phyloP scores from a whole-genome alignment of 2,329 filamentous ascomycete genomes.

The Penicillium sp. region DNA sequence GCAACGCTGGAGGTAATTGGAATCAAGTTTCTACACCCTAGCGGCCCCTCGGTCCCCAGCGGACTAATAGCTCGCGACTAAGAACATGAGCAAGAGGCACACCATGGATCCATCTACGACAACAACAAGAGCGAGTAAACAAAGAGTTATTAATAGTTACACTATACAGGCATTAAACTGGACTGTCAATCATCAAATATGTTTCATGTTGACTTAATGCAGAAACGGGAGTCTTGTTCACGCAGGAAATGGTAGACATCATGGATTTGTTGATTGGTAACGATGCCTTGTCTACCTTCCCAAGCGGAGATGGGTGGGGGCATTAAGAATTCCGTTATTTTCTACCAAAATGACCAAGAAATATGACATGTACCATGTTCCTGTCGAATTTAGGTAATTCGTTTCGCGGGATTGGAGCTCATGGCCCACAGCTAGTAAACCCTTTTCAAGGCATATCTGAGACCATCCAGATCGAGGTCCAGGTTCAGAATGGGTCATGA shows the following conservation, averaged over 20 bases:
- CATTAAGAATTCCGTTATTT: not conserved
- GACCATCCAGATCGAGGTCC: slow-evolving; percentile 15
- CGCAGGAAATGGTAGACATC: no score
- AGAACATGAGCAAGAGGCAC: not conserved
- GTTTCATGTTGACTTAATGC: not conserved
- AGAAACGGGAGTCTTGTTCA: no score
- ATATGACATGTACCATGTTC: not conserved
- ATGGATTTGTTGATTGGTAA: no score
- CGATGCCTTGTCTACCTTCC: no score
- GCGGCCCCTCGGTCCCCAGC: not conserved
- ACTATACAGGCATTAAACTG: not conserved
- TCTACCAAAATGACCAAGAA: not conserved
- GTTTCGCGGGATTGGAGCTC: not conserved
- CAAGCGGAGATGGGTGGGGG: no score
- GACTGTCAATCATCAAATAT: not conserved
- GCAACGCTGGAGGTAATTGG: not conserved
- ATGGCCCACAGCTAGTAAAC: not conserved
- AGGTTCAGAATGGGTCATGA: slow-evolving; percentile 6
- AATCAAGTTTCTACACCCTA: not conserved
- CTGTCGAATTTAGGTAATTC: not conserved
- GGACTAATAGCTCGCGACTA: not conserved
- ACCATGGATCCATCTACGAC: not conserved
- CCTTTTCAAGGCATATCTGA: slow-evolving; percentile 6
- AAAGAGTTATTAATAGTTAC: not conserved
- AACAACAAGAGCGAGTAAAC: not conserved